Evolutionary conservation across 2,329 filamentous ascomycete genomes (phyloP), one percentile per base, ranked within the genome.

Genomic region (Ophiostoma australiae): DNA sequence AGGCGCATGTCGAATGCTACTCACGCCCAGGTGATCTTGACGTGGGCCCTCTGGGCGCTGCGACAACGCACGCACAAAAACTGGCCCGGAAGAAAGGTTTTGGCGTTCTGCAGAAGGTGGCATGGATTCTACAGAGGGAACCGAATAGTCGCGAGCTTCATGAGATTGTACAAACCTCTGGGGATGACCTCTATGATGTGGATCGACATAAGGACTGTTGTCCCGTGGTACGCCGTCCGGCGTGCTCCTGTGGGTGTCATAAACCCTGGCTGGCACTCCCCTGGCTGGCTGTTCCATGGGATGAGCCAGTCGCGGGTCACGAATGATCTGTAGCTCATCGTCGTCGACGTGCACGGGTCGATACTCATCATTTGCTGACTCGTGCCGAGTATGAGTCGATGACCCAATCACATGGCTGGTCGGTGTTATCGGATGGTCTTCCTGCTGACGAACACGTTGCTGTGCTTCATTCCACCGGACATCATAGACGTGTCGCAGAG

Each of bases 81-180:
- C 70, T 0, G 74, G 73, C 3, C 55, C 63, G 15, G 55, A 27
- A 15, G 20, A 17, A 8, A 10, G 10, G 4, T 72, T 69, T 10
- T 73, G 74, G 27, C 81, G 80, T 73, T 85, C 84, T 74, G 84
- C 81, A 7, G 83, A 8, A 15, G 66, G 65, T 35, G 69, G 39
- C 17, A 61, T 6, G 1, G 71, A n/a, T 27, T 72, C 71, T 37
- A 69, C 35, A 17, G 71, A 85, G 10, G 76, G 82, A 17, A 85
- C 79, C 72, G 84, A 76, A 74, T 82, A 78, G 55, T 85, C 83
- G 74, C 81, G 80, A 37, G 77, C 77, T 67, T 78, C 70, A 7
- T 72, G 65, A 5, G 72, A 69, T 48, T 70, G 70, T 35, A 74
- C 70, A 55, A 35, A 27, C 35, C 70, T 70, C 27, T 69, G 69